phyloP scores from a whole-genome alignment of 805 yeast species.

The Brettanomyces custersianus region DNA sequence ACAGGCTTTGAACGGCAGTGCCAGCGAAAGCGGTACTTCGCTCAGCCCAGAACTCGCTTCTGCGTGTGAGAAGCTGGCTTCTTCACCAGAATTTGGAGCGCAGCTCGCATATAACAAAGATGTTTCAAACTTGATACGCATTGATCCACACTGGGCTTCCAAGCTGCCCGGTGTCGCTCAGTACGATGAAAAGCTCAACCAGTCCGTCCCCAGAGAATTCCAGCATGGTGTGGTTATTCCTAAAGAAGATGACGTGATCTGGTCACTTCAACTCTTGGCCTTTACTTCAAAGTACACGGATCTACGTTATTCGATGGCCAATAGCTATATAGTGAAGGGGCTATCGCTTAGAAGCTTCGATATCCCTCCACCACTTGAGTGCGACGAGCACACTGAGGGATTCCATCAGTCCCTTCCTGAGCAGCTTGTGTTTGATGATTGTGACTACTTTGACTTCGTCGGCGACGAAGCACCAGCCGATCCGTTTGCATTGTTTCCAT shows the following conservation, averaged over 20 bases:
- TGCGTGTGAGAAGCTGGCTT: constrained; percentile 17
- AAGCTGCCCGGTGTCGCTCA: constrained; percentile 14
- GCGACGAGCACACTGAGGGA: constrained; percentile 14
- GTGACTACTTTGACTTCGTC: constrained; percentile 12
- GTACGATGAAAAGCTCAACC: constrained; percentile 16
- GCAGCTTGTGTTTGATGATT: constrained; percentile 17
- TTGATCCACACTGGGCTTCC: constrained; percentile 10
- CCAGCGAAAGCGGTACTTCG: constrained; percentile 5
- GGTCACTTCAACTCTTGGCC: constrained; percentile 88
- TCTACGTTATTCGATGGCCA: constrained; percentile 64
- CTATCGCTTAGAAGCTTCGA: constrained; percentile 42
- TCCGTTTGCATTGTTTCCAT: constrained; percentile 2
- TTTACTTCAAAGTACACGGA: constrained; percentile 87
- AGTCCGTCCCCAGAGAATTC: constrained; percentile 41
- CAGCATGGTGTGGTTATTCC: constrained; percentile 74
- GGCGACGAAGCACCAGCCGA: background rate
- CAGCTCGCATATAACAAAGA: constrained; percentile 20
- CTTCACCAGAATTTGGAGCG: constrained; percentile 17
- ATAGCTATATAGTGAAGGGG: constrained; percentile 64
- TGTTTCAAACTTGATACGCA: constrained; percentile 20
- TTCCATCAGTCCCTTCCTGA: constrained; percentile 16
- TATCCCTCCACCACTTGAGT: constrained; percentile 26
- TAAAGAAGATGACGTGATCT: constrained; percentile 84
- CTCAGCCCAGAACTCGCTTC: constrained; percentile 15
- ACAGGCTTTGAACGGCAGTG: constrained; percentile 14